Conservation (phyloP, 2,329 filamentous ascomycete species). For the Curvularia lunata region DNA sequence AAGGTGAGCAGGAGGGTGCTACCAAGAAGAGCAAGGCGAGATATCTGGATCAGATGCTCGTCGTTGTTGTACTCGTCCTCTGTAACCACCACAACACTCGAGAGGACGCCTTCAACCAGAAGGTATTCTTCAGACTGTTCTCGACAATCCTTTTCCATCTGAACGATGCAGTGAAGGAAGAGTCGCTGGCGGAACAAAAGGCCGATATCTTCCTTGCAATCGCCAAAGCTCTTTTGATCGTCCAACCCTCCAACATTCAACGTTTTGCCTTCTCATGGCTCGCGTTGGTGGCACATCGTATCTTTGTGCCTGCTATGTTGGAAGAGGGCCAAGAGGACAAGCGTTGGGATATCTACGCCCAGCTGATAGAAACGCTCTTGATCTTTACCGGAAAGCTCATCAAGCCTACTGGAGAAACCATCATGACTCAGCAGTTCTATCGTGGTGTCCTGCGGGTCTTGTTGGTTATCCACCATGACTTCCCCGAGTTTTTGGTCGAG, state of each 20-base stretch:
- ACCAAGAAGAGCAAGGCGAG: slow-evolving; percentile 68
- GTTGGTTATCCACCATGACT: slow-evolving; percentile 89
- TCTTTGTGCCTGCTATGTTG: slow-evolving; percentile 81
- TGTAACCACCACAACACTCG: slow-evolving; percentile 84
- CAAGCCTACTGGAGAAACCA: slow-evolving; percentile 72
- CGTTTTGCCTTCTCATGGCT: slow-evolving; percentile 88
- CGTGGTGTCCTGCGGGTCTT: slow-evolving; percentile 82
- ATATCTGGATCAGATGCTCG: slow-evolving; percentile 79
- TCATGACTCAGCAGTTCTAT: slow-evolving; percentile 81
- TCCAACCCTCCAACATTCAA: slow-evolving; percentile 79
- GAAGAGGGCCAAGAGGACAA: slow-evolving; percentile 61
- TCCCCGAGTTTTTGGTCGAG: slow-evolving; percentile 87
- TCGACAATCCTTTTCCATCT: slow-evolving; percentile 82
- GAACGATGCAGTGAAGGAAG: slow-evolving; percentile 61
- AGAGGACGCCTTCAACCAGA: slow-evolving; percentile 82
- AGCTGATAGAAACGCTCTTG: slow-evolving; percentile 74
- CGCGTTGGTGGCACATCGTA: slow-evolving; percentile 79
- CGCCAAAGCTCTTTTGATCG: slow-evolving; percentile 71
- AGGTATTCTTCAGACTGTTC: slow-evolving; percentile 89
- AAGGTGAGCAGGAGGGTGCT: slow-evolving; percentile 65
- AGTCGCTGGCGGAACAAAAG: slow-evolving; percentile 59
- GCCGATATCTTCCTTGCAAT: slow-evolving; percentile 75
- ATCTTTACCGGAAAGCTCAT: slow-evolving; percentile 79
- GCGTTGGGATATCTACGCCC: slow-evolving; percentile 79
- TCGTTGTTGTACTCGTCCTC: slow-evolving; percentile 78